phyloP scores from a whole-genome alignment of 2,329 filamentous ascomycete genomes.

The Paecilomyces sp. region DNA sequence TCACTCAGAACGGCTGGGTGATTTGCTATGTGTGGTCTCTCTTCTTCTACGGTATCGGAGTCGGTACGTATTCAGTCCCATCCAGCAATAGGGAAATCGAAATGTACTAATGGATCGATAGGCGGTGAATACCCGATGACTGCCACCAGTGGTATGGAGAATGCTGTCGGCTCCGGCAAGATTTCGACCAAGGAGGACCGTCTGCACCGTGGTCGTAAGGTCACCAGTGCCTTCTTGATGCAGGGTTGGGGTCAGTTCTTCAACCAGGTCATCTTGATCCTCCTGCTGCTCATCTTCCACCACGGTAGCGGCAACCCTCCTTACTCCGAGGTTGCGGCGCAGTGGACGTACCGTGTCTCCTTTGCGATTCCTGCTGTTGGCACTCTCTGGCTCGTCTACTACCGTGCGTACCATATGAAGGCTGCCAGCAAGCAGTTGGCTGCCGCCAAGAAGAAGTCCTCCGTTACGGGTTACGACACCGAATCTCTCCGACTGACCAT shows the following conservation, averaged over 20 bases:
- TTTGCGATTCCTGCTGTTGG: conserved; percentile 88
- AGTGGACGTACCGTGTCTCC: conserved; percentile 87
- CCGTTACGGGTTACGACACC: conserved; percentile 90
- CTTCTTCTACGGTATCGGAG: conserved; percentile 74
- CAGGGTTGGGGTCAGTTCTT: conserved; percentile 95
- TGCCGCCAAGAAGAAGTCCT: conserved; percentile 73
- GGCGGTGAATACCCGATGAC: conserved; percentile 94
- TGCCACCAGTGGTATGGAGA: conserved; percentile 90
- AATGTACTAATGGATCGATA: conserved; percentile 42
- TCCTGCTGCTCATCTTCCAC: conserved; percentile 84
- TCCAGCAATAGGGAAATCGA: conserved; percentile 1
- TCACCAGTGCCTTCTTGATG: conserved; percentile 95
- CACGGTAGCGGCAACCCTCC: conserved; percentile 67
- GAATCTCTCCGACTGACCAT: conserved; percentile 72
- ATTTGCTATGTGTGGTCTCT: conserved; percentile 94
- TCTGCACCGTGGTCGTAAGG: conserved; percentile 90
- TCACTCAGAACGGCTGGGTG: conserved; percentile 84
- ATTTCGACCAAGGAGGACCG: conserved; percentile 87
- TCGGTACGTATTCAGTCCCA: conserved; percentile 23
- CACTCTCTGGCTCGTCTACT: conserved; percentile 92
- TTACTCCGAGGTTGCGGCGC: conserved; percentile 68
- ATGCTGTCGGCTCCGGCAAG: conserved; percentile 75
- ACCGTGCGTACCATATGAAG: conserved; percentile 91
- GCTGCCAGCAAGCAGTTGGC: conserved; percentile 76
- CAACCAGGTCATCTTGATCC: conserved; percentile 85